Percentiles rank a stretch among this genome's conserved stretches.
These are phyloP conservation scores for Pleurotus ostreatus DNA, from an alignment of 768 basidiomycete genomes.

Conservation along the genomic window DNA sequence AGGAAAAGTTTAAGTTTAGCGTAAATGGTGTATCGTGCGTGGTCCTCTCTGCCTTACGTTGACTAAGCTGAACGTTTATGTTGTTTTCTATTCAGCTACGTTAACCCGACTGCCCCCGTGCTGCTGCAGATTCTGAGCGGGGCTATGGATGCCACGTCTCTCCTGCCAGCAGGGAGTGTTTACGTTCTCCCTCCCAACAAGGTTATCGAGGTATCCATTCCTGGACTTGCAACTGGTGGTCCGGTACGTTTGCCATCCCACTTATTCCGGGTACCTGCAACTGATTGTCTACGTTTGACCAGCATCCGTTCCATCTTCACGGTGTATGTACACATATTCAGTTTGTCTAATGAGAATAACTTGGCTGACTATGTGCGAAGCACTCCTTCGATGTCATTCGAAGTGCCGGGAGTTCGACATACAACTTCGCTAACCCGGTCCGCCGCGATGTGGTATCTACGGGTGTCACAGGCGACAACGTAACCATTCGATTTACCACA, in stretches of 20 bases:
- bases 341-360: neutral
- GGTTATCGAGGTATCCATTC: conserved; percentile 44
- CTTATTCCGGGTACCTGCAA: neutral
- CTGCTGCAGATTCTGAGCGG: conserved; percentile 45
- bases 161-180: conserved; percentile 37
- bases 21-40: conserved; percentile 31
- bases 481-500: conserved; percentile 46
- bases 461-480: conserved; percentile 29
- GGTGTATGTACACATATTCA: conserved; percentile 22
- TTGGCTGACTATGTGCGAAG: conserved; percentile 13
- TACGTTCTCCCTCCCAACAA: conserved; percentile 38
- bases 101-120: conserved; percentile 36
- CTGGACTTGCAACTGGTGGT: conserved; percentile 29
- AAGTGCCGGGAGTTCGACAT: conserved; percentile 30
- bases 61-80: neutral
- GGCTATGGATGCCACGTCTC: conserved; percentile 22
- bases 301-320: conserved; percentile 42
- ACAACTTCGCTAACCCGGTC: conserved; percentile 39
- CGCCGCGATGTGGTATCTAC: conserved; percentile 29
- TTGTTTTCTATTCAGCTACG: conserved; percentile 6
- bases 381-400: conserved; percentile 36
- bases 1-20: conserved; percentile 22
- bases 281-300: neutral
- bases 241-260: conserved; percentile 24
- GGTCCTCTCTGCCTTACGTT: too few relatives aligned